Base-by-base conservation (phyloP, 1,284 basidiomycete species). In the Rhodotorula sp. region DNA sequence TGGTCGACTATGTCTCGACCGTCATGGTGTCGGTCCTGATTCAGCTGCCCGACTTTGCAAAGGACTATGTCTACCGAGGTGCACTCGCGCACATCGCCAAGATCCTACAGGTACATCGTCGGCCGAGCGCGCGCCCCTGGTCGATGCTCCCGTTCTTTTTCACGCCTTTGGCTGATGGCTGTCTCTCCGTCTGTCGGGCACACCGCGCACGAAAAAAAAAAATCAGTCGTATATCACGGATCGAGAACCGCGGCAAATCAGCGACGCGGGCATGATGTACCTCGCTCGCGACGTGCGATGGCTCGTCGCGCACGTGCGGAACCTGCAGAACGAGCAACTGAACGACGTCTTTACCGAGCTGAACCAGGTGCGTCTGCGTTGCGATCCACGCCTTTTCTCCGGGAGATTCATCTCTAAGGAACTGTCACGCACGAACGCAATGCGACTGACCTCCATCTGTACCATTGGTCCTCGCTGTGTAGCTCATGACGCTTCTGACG, bases 1-100 rank as follows among this genome's bases (percentile, higher is more conserved):
- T 98, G 78, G 87, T 96, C 78, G 94, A 94, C 77, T 99, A 95
- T 91, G 84, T 99, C 57, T 93, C 90, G 53, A 96, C 95, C 1
- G 92, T 97, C 75, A 93, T 99, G 75, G 95, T 98, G 80, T 91
- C 91, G 44, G 88, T 98, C 26, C 85, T 91, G 62, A 89, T 96
- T 78, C 88, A 91, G 15, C 75, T 86, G 48, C 82, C 82, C 71
- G 88, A 92, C 68, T 82, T 83, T 10, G 90, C 93, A 81, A 95
- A 95, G 81, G 89, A 91, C 60, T 88, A 90, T 71, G 91, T 92
- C 20, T 99, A 96, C 80, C 86, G 86, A 74, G 89, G 88, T 51
- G 94, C 95, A 20, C 85, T 95, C 53, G 83, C 85, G 46, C 91
- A 95, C 78, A 91, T 98, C 67, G 89, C 93, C 0, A 86, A 89